Evolutionary conservation across 805 yeast genomes (phyloP), one percentile per base, ranked within the genome.

Genomic region (Lachancea nothofagi): DNA sequence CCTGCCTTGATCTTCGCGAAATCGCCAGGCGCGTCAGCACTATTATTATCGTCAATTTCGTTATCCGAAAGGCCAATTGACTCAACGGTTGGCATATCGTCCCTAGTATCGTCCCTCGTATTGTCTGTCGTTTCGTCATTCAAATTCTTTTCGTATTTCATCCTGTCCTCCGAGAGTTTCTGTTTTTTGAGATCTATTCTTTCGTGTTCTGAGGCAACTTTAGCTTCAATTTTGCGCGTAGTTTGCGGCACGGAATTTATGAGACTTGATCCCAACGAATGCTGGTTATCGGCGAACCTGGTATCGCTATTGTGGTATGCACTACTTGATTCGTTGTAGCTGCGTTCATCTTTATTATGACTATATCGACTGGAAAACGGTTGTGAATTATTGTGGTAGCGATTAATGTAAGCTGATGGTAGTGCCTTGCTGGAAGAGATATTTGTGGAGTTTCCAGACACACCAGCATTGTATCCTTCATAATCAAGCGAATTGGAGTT

Each of bases 241-340:
- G 54, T 52, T 26, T 48, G 55, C 17, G 54, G 46, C 5, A 55
- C 61, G 7, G 62, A 57, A 38, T 51, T 53, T n/a, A 57, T 56
- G 30, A 57, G 37, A 40, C 61, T 56, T 6, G 61, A 49, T 1
- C 57, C 56, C 12, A 53, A 31, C 6, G 58, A 52, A 40, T 47
- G 49, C 7, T 48, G 46, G 13, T 35, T 49, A 38, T 13, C 38
- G n/a, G 30, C 15, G 14, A 27, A 8, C 15, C n/a, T 36, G 7
- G 14, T 7, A 13, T 27, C 30, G n/a, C 7, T 27, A 27, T 13
- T 27, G 30, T 8, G 30, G 14, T 13, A 27, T 9, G 14, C 7
- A 4, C 15, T 31, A 5, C 19, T 25, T 5, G 14, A 7, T 3
- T 13, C 23, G 6, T 20, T 15, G 20, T 10, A 25, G 20, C 7